These are phyloP conservation scores for Sugiyamaella marilandica DNA, from an alignment of 805 yeast genomes.

Conservation along the genomic window DNA sequence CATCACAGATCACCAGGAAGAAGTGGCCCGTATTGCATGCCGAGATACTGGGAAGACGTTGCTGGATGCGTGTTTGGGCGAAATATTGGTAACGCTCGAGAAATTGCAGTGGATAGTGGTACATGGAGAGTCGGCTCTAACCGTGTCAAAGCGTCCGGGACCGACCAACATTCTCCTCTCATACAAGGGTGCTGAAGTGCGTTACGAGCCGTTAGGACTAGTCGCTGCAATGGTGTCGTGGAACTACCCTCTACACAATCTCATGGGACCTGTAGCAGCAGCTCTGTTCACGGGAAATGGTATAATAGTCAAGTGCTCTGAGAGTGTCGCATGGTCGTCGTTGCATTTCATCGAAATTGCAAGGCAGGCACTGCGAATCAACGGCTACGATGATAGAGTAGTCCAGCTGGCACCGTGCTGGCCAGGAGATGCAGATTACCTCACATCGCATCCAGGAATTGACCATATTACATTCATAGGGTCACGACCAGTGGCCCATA, in stretches of 20 bases:
- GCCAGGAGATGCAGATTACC: constrained; percentile 82
- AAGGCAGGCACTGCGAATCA: constrained; percentile 62
- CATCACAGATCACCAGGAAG: constrained; percentile 75
- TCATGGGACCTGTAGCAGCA: constrained; percentile 89
- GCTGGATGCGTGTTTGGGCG: constrained; percentile 88
- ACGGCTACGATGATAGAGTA: constrained; percentile 73
- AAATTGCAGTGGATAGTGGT: constrained; percentile 84
- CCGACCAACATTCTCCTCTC: constrained; percentile 81
- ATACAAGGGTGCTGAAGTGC: constrained; percentile 87
- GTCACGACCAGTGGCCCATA: constrained; percentile 89
- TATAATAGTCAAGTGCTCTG: constrained; percentile 89
- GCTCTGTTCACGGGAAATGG: constrained; percentile 88
- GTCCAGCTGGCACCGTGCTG: constrained; percentile 86
- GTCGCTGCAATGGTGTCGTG: constrained; percentile 90
- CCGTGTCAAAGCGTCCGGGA: constrained; percentile 75
- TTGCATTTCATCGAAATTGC: constrained; percentile 69
- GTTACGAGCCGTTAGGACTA: constrained; percentile 88
- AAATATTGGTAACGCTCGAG: constrained; percentile 90
- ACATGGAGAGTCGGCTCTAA: constrained; percentile 71
- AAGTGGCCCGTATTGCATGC: constrained; percentile 87
- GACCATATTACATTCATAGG: constrained; percentile 94
- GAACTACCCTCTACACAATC: constrained; percentile 96
- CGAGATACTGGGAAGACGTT: constrained; percentile 95
- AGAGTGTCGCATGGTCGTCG: constrained; percentile 94
- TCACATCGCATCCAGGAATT: constrained; percentile 77